Base-by-base conservation (phyloP, 177 flowering plant species). In the Vitis hybrid region DNA sequence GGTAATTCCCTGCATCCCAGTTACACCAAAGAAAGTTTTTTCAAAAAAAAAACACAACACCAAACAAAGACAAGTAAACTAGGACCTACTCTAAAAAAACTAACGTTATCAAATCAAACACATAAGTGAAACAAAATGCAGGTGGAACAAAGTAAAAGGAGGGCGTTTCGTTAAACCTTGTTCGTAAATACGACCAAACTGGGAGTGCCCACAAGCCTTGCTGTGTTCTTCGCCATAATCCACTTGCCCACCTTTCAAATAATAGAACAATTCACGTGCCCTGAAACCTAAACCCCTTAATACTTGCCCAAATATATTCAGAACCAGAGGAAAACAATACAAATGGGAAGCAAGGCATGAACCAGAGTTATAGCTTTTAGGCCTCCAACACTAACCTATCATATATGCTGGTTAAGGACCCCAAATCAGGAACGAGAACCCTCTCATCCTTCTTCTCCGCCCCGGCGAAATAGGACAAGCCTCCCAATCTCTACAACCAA, bases 171-270 rank as follows among this genome's bases (percentile, higher is more conserved):
- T 8, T 61, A 8, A 32, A 91, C 98, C 98, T 87, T 86, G 80
- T 69, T 88, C 85, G 66, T 96, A 96, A 72, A 84, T 59, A 71
- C 85, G 84, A 24, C 99, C 98, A 58, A 88, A 93, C 60, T 80
- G 97, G 0, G 90, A 87, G 74, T 96, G 99, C 32, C 98, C 97
- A 77, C 76, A 91, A 65, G 82, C 82, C 56, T 75, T 83, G 83
- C 98, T 93, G 76, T 93, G 99, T 65, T 96, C 97, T 81, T 91
- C 97, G 14, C 99, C 98, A 77, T 83, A 96, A 85, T 96, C 97
- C 21, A 96, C 98, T 73, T 75, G 85, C 63, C 99, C 99, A 3
- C 99, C 99, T 88, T 96, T 96, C 85, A 96, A 75, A 70, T 93
- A 93, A 80, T 91, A 96, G 80, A 96, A 96, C 83, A 96, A 83